Conservation (phyloP, 1,284 basidiomycete genomes). For the Ceratobasidium sp. region DNA sequence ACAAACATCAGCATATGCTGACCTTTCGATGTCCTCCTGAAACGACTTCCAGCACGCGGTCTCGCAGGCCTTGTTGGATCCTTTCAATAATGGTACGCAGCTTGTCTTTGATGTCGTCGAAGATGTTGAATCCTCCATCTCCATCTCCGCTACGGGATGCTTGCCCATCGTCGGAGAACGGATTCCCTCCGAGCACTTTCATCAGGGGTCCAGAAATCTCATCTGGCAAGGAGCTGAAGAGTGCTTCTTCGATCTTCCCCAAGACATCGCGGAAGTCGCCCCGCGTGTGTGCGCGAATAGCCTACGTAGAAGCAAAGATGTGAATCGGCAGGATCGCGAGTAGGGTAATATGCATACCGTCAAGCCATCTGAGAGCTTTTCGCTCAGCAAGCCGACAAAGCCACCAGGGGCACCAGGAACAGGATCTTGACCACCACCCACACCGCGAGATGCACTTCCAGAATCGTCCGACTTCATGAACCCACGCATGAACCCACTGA, state of each 20-base stretch:
- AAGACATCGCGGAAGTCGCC: constrained; percentile 42
- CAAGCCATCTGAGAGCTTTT: constrained; percentile 42
- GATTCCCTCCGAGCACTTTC: constrained; percentile 43
- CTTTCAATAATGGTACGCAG: constrained; percentile 42
- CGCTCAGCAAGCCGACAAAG: constrained; percentile 36
- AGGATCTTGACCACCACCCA: neutral
- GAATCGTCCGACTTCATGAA: constrained; percentile 27
- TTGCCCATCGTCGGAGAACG: constrained; percentile 35
- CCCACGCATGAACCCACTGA: constrained; percentile 30
- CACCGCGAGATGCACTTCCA: constrained; percentile 20
- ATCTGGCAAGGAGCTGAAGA: constrained; percentile 42
- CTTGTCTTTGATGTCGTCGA: constrained; percentile 43
- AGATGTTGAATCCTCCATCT: constrained; percentile 30
- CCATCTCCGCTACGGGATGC: constrained; percentile 2
- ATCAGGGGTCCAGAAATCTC: constrained; percentile 39
- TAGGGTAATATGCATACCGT: constrained; percentile 7
- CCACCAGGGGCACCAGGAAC: constrained; percentile 32
- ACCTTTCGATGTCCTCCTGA: constrained; percentile 43
- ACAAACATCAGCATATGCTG: neutral
- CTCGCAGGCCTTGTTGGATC: constrained; percentile 42
- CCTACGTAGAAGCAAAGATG: neutral
- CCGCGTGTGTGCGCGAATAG: constrained; percentile 41
- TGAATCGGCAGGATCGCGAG: neutral
- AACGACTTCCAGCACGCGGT: constrained; percentile 44
- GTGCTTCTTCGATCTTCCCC: constrained; percentile 41